phyloP scores from a whole-genome alignment of 2,329 filamentous ascomycete genomes.

The Xylariales sp. region DNA sequence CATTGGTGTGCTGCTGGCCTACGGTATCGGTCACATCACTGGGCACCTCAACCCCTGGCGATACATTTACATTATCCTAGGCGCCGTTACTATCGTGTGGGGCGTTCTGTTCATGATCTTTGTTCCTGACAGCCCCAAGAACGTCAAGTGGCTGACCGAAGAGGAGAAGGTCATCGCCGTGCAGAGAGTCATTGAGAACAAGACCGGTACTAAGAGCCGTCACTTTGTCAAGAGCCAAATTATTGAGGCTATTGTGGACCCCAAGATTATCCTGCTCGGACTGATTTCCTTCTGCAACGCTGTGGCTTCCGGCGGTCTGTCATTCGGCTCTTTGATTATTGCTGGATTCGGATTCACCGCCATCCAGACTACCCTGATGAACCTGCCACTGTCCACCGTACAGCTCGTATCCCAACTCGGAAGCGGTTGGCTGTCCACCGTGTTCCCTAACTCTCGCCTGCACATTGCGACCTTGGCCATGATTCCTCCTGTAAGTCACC shows the following conservation, averaged over 20 bases:
- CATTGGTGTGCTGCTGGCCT: conserved; percentile 14
- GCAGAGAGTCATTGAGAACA: conserved; percentile 22
- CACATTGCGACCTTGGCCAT: conserved; percentile 23
- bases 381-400: conserved; percentile 17
- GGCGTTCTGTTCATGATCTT: conserved; percentile 12
- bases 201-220: conserved; percentile 21
- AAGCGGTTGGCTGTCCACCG: conserved; percentile 13
- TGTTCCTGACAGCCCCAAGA: conserved; percentile 15
- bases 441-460: conserved; percentile 19
- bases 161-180: conserved; percentile 20
- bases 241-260: conserved; percentile 17
- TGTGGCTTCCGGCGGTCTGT: conserved; percentile 18
- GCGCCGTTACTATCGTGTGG: conserved; percentile 12
- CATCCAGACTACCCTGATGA: conserved; percentile 18
- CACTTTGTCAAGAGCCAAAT: conserved; percentile 16
- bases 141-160: conserved; percentile 15
- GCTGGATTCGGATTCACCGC: conserved; percentile 19
- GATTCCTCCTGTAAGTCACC: conserved; percentile 20
- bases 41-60: conserved; percentile 12
- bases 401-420: conserved; percentile 18
- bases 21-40: conserved; percentile 14
- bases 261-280: conserved; percentile 19
- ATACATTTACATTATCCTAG: conserved; percentile 15
- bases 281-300: conserved; percentile 20
- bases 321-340: conserved; percentile 20